These are phyloP conservation scores for Blepharisma stoltei DNA, from an alignment of 73 alveolate species.

Conservation along the genomic window DNA sequence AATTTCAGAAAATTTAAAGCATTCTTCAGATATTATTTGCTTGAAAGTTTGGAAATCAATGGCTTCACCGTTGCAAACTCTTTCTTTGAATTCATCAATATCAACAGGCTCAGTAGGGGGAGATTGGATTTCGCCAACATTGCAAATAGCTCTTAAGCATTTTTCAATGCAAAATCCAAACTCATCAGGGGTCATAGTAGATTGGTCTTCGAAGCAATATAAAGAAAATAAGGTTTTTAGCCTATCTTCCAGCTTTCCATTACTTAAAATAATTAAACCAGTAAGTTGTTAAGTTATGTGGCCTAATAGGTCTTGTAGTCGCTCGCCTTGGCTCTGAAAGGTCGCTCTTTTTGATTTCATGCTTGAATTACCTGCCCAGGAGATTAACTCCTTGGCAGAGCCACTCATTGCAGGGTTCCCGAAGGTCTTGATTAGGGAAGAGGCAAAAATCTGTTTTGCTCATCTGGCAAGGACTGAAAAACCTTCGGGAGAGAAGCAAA, in stretches of 20 bases:
- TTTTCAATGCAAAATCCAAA: constrained; percentile 6
- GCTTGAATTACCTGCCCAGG: too few relatives aligned
- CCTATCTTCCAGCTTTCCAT: constrained; percentile 23
- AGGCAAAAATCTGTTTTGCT: too few relatives aligned
- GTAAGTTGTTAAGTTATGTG: too few relatives aligned
- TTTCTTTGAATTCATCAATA: background rate
- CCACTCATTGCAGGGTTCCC: too few relatives aligned
- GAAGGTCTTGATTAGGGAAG: too few relatives aligned
- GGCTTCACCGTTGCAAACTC: background rate
- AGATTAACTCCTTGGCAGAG: too few relatives aligned
- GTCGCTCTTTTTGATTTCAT: too few relatives aligned
- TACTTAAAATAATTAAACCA: background rate
- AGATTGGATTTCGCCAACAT: background rate
- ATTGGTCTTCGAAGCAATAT: constrained; percentile 19
- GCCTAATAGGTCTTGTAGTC: too few relatives aligned
- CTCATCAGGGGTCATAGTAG: constrained; percentile 20
- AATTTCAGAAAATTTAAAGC: constrained; percentile 13
- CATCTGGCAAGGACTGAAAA: too few relatives aligned
- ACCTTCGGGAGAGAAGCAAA: too few relatives aligned
- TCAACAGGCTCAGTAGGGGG: background rate
- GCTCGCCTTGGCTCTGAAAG: too few relatives aligned
- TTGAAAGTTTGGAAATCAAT: constrained; percentile 13
- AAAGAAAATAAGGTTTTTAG: constrained; percentile 20
- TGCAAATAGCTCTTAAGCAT: constrained; percentile 3
- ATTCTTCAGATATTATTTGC: background rate